Evolutionary conservation across 1,284 basidiomycete species (phyloP), one percentile per base, ranked within the genome.

Genomic region (Cutaneotrichosporon sp.): DNA sequence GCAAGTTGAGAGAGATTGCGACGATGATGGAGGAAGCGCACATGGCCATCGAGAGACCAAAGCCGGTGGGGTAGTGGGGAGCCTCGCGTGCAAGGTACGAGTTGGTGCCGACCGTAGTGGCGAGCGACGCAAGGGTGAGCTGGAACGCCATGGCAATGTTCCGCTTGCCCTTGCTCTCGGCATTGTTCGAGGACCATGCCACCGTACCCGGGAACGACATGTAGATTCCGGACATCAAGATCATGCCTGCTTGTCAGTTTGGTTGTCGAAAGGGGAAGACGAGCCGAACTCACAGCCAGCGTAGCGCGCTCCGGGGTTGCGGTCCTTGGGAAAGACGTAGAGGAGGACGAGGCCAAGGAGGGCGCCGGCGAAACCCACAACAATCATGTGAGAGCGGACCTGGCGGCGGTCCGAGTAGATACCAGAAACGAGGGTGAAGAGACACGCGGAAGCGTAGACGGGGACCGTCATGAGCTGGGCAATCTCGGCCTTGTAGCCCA

Each of bases 381-480:
- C 7, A 47, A 69, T 63, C 60, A 67, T 61, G 56, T 65, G 61
- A 13, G 21, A 56, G 16, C 70, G 72, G 13, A 65, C 58, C 49
- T 64, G 58, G 32, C 56, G 60, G 26, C 63, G 52, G 60, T 70
- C 70, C 38, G 65, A 65, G 55, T 65, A 65, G 49, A 65, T 16
- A 6, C 62, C 57, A n/a, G 47, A 61, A 5, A 22, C 7, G n/a
- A 67, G 56, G 7, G 58, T 58, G 63, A 68, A 65, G 26, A 68
- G 16, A 55, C 66, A 66, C 18, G 70, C 69, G 21, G 22, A 30
- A 30, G 30, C 51, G 63, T 72, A 70, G 18, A 69, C 36, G n/a
- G 72, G 72, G 26, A 72, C 63, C 1, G 69, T 70, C 49, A 73
- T 58, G 14, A 73, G 62, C 62, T 73, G 72, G 9, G 72, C 72